Base-by-base conservation (phyloP, 441 rosid genomes). In the Populus hybrid region DNA sequence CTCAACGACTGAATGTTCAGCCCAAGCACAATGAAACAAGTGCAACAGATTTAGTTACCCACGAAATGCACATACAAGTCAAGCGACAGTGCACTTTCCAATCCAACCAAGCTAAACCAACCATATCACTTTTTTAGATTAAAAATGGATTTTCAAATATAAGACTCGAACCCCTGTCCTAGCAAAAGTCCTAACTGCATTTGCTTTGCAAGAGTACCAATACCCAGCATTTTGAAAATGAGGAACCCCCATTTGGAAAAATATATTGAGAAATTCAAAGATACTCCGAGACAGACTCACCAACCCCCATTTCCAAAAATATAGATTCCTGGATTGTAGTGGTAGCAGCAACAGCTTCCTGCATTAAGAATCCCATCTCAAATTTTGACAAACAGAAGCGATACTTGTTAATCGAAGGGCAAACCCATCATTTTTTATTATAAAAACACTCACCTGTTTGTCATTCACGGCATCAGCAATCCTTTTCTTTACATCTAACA, bases 331-430 rank as follows among this genome's bases (percentile, higher is more conserved):
- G 95, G 63, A 93, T 87, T n/a, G 88, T 88, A 23, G 94, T 91
- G 72, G 98, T 93, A 32, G 91, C 91, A 21, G 91, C 95, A 74
- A 91, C 97, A 75, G 97, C 92, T 87, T 95, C 98, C 98, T 92
- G 83, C 86, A 80, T 64, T 6, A 76, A 50, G 0, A 46, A 46
- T 46, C 57, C 57, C 40, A 28, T 28, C n/a, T 28, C 9, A 5
- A 68, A 32, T 7, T 19, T 11, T 28, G 7, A 11, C 18, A 0
- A 68, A 68, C 18, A 19, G 9, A 6, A 19, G n/a, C 67, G n/a
- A 63, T 7, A 63, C 67, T 63, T n/a, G 23, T 21, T n/a, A n/a
- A 21, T n/a, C 67, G 2, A 63, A 63, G 67, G 23, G 11, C 26
- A 63, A 63, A 63, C 26, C 24, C 24, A 7, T 63, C 24, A 26